These are phyloP conservation scores for Citrus sinensis DNA, from an alignment of 345 rosid species.

Conservation along the genomic window DVS_A1.0 CM039162.1:31924501-31925000, in stretches of 20 bases:
- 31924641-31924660: not conserved
- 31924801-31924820: no score
- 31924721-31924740: no score
- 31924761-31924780: not conserved
- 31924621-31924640: not conserved
- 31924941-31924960: no score
- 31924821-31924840: no score
- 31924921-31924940: no score
- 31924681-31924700: not conserved
- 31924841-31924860: no score
- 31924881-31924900: not conserved
- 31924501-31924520: not conserved
- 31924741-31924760: not conserved
- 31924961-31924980: no score
- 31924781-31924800: not conserved
- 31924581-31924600: not conserved
- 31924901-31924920: no score
- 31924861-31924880: no score
- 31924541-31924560: no score
- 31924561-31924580: not conserved
- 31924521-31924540: conserved; percentile 5
- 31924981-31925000: no score
- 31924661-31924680: not conserved
- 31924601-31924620: not conserved
- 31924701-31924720: not conserved